Base-by-base conservation (phyloP, 768 basidiomycete species). In the Boletus edulis region DNA sequence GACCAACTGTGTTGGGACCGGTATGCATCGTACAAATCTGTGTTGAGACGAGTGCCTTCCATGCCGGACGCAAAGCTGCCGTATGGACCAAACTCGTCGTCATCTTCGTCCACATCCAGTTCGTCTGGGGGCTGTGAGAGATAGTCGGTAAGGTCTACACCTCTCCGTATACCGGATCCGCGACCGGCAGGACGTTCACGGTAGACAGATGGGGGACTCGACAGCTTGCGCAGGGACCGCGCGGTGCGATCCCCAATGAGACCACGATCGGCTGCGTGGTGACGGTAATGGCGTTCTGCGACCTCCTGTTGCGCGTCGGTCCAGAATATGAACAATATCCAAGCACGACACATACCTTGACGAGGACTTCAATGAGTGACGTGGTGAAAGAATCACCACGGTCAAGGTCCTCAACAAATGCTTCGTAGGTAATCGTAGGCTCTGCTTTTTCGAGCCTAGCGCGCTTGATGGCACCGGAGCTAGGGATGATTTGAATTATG, bases 321-420 rank as follows among this genome's bases (percentile, higher is more conserved):
- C 12, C 31, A 15, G 22, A 22, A 37, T 22, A 44, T 15, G 13
- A 38, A 47, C 46, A 45, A 35, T 12, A 43, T 24, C 18, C 1
- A 27, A 24, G 31, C n/a, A 10, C 13, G 41, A 38, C 4, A 27
- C 81, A 68, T 63, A 91, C 90, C 74, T 87, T 88, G 64, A 91
- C 90, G 43, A 92, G 76, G 46, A 88, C 80, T 56, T 91, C 89
- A 54, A 91, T 73, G 47, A 92, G 67, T 0, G 86, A 80, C 5
- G 89, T 81, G 0, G 89, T 91, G 69, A 92, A 91, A 1, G 87
- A 84, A 67, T 92, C 90, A 15, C 89, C 89, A 22, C 79, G 79
- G 65, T 91, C 89, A 46, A 92, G 74, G 29, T 89, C 87, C 60
- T 85, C 81, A 18, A 91, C 86, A 59, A 92, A 91, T 29, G 79